Evolutionary conservation across 345 rosid species (phyloP).

Genomic region (Mallotus nudiflorus): DNA sequence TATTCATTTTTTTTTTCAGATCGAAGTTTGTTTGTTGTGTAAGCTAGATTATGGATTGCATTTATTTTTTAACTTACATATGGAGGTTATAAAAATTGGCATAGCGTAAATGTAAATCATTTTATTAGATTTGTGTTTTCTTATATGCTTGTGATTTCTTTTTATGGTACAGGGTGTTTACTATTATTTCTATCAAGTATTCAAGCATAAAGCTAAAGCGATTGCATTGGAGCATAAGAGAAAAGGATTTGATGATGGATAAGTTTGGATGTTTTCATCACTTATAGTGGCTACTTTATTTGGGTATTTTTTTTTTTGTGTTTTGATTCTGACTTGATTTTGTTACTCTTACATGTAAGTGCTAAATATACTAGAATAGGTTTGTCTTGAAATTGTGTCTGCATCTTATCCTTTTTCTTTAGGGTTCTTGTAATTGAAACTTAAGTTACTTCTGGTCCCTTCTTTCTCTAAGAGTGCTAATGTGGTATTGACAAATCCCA

Average conservation of each 20-base stretch:
- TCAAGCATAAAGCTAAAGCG: conserved; percentile 84
- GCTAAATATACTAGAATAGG: not conserved
- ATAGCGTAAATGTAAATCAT: not conserved
- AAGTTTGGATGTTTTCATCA: conserved; percentile 91
- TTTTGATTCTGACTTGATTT: not conserved
- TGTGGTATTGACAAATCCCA: conserved; percentile 90
- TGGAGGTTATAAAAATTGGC: not conserved
- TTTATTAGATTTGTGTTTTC: conserved; percentile 25
- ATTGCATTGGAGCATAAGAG: conserved; percentile 53
- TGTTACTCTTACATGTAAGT: not conserved
- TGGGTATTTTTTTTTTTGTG: conserved; percentile 56
- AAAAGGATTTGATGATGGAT: conserved; percentile 85
- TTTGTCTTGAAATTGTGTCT: not conserved
- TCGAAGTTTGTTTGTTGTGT: not conserved
- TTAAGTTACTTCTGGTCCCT: conserved; percentile 14
- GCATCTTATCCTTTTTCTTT: conserved; percentile 1
- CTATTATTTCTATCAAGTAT: conserved; percentile 98
- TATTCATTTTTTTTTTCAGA: not conserved
- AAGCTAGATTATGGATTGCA: no score
- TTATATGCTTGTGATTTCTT: conserved; percentile 31
- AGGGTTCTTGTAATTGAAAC: conserved; percentile 13
- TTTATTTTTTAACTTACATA: conserved; percentile 10
- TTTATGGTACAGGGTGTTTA: no score
- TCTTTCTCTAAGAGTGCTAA: conserved; percentile 63
- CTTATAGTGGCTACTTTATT: conserved; percentile 96